Evolutionary conservation across 768 basidiomycete genomes (phyloP), one percentile per base, ranked within the genome.

Genomic region (Fibroporia radiculosa): DNA sequence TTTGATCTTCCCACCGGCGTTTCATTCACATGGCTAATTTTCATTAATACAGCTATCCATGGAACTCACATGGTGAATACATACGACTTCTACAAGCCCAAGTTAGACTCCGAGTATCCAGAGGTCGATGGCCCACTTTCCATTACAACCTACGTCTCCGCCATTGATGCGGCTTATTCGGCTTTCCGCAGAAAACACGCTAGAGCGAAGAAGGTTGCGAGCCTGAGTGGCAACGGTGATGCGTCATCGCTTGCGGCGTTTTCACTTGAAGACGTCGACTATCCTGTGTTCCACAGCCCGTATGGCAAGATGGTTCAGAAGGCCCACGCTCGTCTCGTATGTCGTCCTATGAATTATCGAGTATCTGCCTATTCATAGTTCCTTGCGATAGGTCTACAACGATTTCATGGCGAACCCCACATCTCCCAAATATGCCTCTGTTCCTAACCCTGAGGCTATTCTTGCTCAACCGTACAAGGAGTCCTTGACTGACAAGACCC

Each of bases 291-390:
- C 81, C 96, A 99, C 74, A 85, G 84, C 48, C 96, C 96, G 0
- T 99, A 97, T 66, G 95, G 96, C 70, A 99, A 99, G 71, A 88
- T 96, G 62, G 93, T 96, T 43, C 87, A 96, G 65, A 99, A 97
- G 70, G 93, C 90, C 34, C 84, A 95, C 62, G 95, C 89, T 28
- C 88, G 96, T 46, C 71, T 98, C 61, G 71, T 71, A 41, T 40
- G 70, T 58, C 12, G 20, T 12, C 6, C 20, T 24, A 34, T 20
- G 3, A 4, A 4, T 22, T 8, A 12, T 19, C 8, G 35, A 10
- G 19, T 16, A 4, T 22, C 6, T 31, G 35, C 24, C 18, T 40
- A 14, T 19, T n/a, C n/a, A n/a, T n/a, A n/a, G 33, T 24, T 19
- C 41, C 27, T 42, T 27, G 22, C 4, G n/a, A 56, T 7, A 60